Base-by-base conservation (phyloP, 345 rosid species). In the Adansonia digitata region DNA sequence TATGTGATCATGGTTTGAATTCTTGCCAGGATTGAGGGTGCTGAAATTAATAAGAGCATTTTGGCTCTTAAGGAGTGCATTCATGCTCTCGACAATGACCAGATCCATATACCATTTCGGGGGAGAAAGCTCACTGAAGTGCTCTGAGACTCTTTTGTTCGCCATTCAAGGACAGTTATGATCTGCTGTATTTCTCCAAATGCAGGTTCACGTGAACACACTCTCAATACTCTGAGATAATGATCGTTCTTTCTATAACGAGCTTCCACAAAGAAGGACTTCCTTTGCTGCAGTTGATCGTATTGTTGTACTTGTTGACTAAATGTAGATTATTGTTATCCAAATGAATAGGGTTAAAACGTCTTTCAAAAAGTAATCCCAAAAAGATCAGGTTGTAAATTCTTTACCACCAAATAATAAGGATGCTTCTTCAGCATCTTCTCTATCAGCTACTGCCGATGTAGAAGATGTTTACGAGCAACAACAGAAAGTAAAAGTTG, bases 31-130 rank as follows among this genome's bases (percentile, higher is more conserved):
- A 63, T 63, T n/a, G 68, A 63, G 45, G 68, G 68, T 37, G 68
- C 68, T 9, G 68, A 63, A 63, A 63, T 63, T 18, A 63, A 63
- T 37, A 63, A 63, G 68, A 63, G 68, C 68, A 45, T 63, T 37
- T 81, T 92, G 88, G 97, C 98, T 85, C 94, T 94, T 51, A 94
- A 92, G 84, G 98, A 94, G 81, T 94, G 97, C 82, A 94, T 94
- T 75, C 97, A 97, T 77, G 97, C 98, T 71, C 79, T 94, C 55
- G 68, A 63, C 26, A 63, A 63, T 63, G 68, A 63, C 68, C 45
- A 63, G 46, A 39, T 63, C 26, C 68, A 63, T 63, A 63, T 63
- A 63, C 68, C 68, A 63, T 63, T 63, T 22, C 68, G 68, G 2
- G 59, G 59, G 64, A 92, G 98, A 78, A 94, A 94, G 81, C 97